These are phyloP conservation scores for Pseudonectria foliicola DNA, from an alignment of 2,329 filamentous ascomycete genomes.

Conservation along the genomic window DNA sequence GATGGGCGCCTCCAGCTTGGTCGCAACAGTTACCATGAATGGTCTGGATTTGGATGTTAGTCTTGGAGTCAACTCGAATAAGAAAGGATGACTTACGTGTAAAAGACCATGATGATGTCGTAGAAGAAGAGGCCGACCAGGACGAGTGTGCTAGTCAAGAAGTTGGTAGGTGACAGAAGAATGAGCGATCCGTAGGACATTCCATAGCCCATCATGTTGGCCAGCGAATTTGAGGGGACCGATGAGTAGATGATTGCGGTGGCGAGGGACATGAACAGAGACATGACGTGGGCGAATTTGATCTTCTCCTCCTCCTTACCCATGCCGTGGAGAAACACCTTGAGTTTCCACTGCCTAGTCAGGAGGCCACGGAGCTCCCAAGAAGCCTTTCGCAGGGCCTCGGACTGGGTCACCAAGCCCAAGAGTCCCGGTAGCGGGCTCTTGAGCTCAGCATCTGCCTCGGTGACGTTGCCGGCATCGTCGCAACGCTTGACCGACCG, in stretches of 20 bases:
- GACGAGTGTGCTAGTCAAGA: constrained; percentile 72
- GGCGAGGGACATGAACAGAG: constrained; percentile 45
- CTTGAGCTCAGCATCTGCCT: constrained; percentile 14
- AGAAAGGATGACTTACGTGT: constrained; percentile 52
- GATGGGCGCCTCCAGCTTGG: constrained; percentile 82
- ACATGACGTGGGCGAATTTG: constrained; percentile 51
- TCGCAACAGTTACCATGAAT: constrained; percentile 83
- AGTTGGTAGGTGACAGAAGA: constrained; percentile 82
- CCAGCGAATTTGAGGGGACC: constrained; percentile 51
- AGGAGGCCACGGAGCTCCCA: constrained; percentile 49
- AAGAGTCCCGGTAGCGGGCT: constrained; percentile 27
- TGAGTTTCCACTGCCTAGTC: constrained; percentile 44
- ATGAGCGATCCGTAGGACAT: constrained; percentile 80
- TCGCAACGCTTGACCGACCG: constrained; percentile 33
- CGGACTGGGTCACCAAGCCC: constrained; percentile 26
- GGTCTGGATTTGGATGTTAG: constrained; percentile 41
- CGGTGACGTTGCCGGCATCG: constrained; percentile 23
- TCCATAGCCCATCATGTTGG: constrained; percentile 79
- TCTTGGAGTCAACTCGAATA: neutral
- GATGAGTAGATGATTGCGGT: constrained; percentile 61
- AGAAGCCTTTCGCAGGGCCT: constrained; percentile 13
- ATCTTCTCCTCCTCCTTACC: constrained; percentile 40
- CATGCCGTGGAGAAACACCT: constrained; percentile 44
- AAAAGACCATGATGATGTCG: constrained; percentile 90
- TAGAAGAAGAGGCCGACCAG: constrained; percentile 82